A percentile compares a stretch with the other conserved stretches of the same genome.
Evolutionary conservation across 2,329 filamentous ascomycete genomes (phyloP).

Genomic region (Coniochaeta sp.): DNA sequence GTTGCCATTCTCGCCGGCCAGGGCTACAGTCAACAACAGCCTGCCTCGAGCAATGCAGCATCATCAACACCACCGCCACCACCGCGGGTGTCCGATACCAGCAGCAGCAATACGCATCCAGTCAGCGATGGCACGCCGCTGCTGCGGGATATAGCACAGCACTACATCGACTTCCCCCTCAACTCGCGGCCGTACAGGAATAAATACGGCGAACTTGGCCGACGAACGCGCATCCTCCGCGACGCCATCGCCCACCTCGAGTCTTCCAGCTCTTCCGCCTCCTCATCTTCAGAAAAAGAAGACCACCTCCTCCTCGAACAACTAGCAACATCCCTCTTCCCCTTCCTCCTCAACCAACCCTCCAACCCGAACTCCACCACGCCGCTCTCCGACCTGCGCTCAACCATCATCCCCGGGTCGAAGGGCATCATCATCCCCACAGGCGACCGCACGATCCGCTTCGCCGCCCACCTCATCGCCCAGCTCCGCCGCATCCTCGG

Average conservation of each 20-base stretch:
- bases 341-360: slow-evolving; percentile 15
- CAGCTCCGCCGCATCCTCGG: slow-evolving; percentile 21
- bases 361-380: slow-evolving; percentile 5
- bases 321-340: slow-evolving; percentile 14
- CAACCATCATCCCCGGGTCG: slow-evolving; percentile 12
- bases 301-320: slow-evolving; percentile 8
- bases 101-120: too few species aligned
- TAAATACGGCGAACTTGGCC: slow-evolving; percentile 24
- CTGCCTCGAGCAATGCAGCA: too few species aligned
- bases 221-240: slow-evolving; percentile 16
- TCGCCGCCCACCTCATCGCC: slow-evolving; percentile 27
- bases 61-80: too few species aligned
- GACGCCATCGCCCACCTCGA: slow-evolving; percentile 14
- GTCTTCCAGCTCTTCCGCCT: slow-evolving; percentile 3
- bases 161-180: slow-evolving; percentile 22
- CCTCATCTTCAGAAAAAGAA: too few species aligned
- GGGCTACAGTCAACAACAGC: neutral
- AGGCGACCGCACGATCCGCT: slow-evolving; percentile 22
- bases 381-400: slow-evolving; percentile 13
- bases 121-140: neutral
- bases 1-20: neutral
- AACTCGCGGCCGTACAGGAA: slow-evolving; percentile 19
- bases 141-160: slow-evolving; percentile 6
- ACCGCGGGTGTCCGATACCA: too few species aligned
- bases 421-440: slow-evolving; percentile 28